Base-by-base conservation (phyloP, 495 filamentous ascomycete genomes). In the Penicillium egyptiacum region DNA sequence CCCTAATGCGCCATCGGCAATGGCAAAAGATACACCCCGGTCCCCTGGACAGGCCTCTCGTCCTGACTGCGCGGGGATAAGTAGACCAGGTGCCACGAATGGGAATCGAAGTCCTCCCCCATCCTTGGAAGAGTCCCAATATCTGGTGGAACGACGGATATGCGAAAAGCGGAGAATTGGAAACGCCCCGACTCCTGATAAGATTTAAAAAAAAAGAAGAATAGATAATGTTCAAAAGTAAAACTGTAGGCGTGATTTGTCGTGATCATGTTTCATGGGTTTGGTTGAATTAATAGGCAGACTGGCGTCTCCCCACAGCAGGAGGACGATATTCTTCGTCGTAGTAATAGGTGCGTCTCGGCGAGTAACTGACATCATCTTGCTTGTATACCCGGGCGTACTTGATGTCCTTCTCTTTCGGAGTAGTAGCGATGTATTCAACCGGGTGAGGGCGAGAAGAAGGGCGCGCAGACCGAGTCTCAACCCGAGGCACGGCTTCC, bases 251-350 rank as follows among this genome's bases (percentile, higher is more conserved):
- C 55, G 62, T 62, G 47, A 61, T 54, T 55, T 66, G 60, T 67
- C 61, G 59, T 56, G 35, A 39, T 43, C 50, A 20, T 53, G 6
- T 42, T 53, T 52, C 49, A 22, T 52, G 49, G 49, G 11, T 53
- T 28, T 41, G 40, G 11, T 61, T 50, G 20, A 44, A 46, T 39
- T 44, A 55, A 35, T 53, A 64, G 37, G 70, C 50, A 3, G 68
- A 68, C 41, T 70, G 64, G 2, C 68, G 70, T 61, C 72, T 55
- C 37, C 56, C 55, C 3, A 55, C 35, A n/a, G 55, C 41, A n/a
- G 59, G 53, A 57, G 62, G 57, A 39, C 59, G 67, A 25, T 57
- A 50, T 5, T 66, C 56, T 0, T 68, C 66, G n/a, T 61, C 62
- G 45, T 60, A 63, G 50, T 58, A 56, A 28, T 33, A 52, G 23